Percentiles rank a stretch among this genome's conserved stretches.
These are phyloP conservation scores for Debaryomyces maramus DNA, from an alignment of 805 yeast species.

Conservation along the genomic window DNA sequence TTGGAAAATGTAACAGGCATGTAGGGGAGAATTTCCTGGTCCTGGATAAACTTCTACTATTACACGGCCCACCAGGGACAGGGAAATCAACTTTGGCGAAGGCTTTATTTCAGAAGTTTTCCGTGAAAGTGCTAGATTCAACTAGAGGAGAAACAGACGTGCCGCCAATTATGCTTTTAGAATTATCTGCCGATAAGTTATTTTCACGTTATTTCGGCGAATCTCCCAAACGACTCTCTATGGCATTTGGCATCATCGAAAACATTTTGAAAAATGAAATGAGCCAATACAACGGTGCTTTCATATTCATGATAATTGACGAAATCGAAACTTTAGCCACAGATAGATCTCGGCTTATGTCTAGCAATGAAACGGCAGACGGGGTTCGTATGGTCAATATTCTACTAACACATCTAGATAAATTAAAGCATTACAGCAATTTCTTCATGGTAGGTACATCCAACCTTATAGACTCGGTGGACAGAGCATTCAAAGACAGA, in stretches of 20 bases:
- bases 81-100: conserved; percentile 47
- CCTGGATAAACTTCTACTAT: conserved; percentile 12
- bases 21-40: not conserved
- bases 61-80: conserved; percentile 50
- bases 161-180: conserved; percentile 24
- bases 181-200: conserved; percentile 41
- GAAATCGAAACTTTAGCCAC: conserved; percentile 48
- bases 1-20: not conserved
- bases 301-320: conserved; percentile 42
- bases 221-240: conserved; percentile 41
- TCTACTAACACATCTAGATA: conserved; percentile 42
- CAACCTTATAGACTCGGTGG: conserved; percentile 37
- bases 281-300: conserved; percentile 8
- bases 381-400: conserved; percentile 46
- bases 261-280: conserved; percentile 16
- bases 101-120: conserved; percentile 40
- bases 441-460: conserved; percentile 42
- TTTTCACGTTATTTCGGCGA: conserved; percentile 51
- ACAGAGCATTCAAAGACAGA: conserved; percentile 45
- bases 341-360: conserved; percentile 33
- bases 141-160: conserved; percentile 19
- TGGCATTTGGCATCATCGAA: conserved; percentile 34
- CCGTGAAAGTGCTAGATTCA: conserved; percentile 21
- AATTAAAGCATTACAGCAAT: conserved; percentile 32
- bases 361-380: conserved; percentile 43